Evolutionary conservation across 1,284 basidiomycete species (phyloP).

Genomic region (Leccinum proximum): DNA sequence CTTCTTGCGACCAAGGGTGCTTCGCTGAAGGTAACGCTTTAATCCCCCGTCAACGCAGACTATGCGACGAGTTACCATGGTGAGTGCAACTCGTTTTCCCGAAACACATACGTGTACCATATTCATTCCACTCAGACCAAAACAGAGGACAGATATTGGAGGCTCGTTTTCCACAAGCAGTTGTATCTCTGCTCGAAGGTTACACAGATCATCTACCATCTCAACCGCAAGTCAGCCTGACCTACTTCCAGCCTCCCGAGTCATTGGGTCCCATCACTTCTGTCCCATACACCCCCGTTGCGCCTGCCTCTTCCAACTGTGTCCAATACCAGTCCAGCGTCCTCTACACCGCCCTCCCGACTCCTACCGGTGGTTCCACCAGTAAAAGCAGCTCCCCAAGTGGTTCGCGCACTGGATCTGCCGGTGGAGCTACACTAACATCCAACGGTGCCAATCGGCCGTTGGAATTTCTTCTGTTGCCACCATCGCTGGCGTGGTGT

Average conservation of each 20-base stretch:
- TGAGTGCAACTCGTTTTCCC: constrained; percentile 27
- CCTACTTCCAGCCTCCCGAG: constrained; percentile 61
- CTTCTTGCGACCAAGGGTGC: too few relatives aligned
- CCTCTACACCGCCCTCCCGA: constrained; percentile 38
- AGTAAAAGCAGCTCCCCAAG: constrained; percentile 18
- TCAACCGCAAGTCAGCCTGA: constrained; percentile 33
- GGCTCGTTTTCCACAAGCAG: constrained; percentile 61
- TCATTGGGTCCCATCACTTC: constrained; percentile 51
- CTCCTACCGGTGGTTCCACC: constrained; percentile 14
- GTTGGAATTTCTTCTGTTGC: constrained; percentile 37
- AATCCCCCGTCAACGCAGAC: background rate
- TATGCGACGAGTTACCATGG: constrained; percentile 45
- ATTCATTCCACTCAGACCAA: constrained; percentile 39
- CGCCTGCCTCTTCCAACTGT: constrained; percentile 66
- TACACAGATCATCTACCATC: constrained; percentile 56
- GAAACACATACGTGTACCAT: background rate
- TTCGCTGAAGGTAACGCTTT: constrained; percentile 20
- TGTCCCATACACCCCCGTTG: constrained; percentile 57
- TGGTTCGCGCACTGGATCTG: constrained; percentile 20
- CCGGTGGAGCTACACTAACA: constrained; percentile 22
- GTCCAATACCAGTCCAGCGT: constrained; percentile 49
- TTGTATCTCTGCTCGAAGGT: constrained; percentile 64
- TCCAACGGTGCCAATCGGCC: constrained; percentile 32
- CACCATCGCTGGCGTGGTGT: constrained; percentile 37
- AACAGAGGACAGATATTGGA: constrained; percentile 71